phyloP scores from a whole-genome alignment of 1,139 yeast species.

The Spathaspora sp. region DNA sequence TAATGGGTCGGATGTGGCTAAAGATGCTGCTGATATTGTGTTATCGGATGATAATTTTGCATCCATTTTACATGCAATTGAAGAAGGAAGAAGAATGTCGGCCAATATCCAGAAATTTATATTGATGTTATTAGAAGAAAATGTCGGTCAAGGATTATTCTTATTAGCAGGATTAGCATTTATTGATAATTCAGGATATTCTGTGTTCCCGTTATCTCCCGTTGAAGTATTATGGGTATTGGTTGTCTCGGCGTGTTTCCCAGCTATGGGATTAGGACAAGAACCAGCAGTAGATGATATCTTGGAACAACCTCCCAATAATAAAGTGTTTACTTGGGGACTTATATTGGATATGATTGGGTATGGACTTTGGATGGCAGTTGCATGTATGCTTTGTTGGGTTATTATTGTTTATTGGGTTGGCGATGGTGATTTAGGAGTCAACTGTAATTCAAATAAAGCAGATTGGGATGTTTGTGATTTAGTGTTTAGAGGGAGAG shows the following conservation, averaged over 20 bases:
- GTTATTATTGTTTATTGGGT: constrained; percentile 63
- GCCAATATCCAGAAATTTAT: constrained; percentile 80
- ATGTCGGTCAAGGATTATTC: constrained; percentile 75
- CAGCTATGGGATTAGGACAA: constrained; percentile 82
- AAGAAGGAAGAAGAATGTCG: constrained; percentile 82
- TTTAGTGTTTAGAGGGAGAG: constrained; percentile 71
- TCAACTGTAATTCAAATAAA: constrained; percentile 51
- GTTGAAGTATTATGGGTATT: constrained; percentile 81
- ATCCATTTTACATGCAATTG: constrained; percentile 57
- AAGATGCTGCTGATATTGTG: constrained; percentile 58
- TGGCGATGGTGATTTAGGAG: constrained; percentile 70
- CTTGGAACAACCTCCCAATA: constrained; percentile 65
- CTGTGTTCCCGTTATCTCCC: constrained; percentile 78
- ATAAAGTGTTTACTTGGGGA: constrained; percentile 67
- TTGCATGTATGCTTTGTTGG: constrained; percentile 67
- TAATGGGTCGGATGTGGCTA: constrained; percentile 58
- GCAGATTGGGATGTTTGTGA: constrained; percentile 42
- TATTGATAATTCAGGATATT: constrained; percentile 54
- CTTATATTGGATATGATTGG: constrained; percentile 71
- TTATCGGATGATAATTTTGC: constrained; percentile 52
- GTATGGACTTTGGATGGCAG: constrained; percentile 76
- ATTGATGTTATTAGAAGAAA: constrained; percentile 72
- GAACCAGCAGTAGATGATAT: constrained; percentile 67
- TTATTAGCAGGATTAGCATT: constrained; percentile 73
- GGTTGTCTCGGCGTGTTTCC: constrained; percentile 77